A percentile compares a stretch with the other conserved stretches of the same genome.
Evolutionary conservation across 2,329 filamentous ascomycete genomes (phyloP).

Genomic region (Aspergillus neotritici): DNA sequence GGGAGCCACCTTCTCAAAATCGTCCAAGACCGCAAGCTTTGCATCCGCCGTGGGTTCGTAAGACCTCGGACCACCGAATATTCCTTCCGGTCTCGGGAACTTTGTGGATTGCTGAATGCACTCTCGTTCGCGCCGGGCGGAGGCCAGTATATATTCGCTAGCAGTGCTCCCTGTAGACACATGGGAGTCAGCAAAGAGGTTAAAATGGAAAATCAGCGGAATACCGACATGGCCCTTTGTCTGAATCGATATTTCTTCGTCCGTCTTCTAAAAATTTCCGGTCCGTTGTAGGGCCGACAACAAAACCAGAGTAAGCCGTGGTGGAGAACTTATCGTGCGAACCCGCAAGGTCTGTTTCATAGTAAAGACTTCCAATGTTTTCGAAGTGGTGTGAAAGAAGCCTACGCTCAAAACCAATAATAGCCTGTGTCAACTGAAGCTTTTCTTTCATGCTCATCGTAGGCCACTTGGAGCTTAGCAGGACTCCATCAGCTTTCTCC

Average conservation of each 20-base stretch:
- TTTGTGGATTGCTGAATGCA: conserved; percentile 13
- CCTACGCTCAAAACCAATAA: background rate
- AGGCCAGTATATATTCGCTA: conserved; percentile 27
- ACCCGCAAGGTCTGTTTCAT: conserved; percentile 19
- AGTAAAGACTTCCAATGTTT: conserved; percentile 23
- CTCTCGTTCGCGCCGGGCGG: conserved; percentile 27
- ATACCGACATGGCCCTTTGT: conserved; percentile 10
- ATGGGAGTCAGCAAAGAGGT: conserved; percentile 4
- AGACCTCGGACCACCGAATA: conserved; percentile 2
- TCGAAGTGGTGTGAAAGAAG: conserved; percentile 20
- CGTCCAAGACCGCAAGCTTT: conserved; percentile 5
- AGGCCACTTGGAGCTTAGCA: too few relatives aligned
- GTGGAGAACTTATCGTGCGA: background rate
- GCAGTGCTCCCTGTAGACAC: conserved; percentile 23
- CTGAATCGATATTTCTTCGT: conserved; percentile 13
- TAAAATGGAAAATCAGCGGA: too few relatives aligned
- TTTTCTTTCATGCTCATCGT: too few relatives aligned
- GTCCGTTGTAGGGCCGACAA: conserved; percentile 32
- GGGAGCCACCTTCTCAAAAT: conserved; percentile 10
- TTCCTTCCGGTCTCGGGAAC: conserved; percentile 1
- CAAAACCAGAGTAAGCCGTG: conserved; percentile 17
- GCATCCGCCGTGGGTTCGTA: conserved; percentile 1
- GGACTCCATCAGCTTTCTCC: too few relatives aligned
- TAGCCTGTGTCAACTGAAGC: too few relatives aligned
- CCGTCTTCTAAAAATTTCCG: conserved; percentile 28